Conservation (phyloP, 108 stramenopile species). For the Ochromonas danica region DNA sequence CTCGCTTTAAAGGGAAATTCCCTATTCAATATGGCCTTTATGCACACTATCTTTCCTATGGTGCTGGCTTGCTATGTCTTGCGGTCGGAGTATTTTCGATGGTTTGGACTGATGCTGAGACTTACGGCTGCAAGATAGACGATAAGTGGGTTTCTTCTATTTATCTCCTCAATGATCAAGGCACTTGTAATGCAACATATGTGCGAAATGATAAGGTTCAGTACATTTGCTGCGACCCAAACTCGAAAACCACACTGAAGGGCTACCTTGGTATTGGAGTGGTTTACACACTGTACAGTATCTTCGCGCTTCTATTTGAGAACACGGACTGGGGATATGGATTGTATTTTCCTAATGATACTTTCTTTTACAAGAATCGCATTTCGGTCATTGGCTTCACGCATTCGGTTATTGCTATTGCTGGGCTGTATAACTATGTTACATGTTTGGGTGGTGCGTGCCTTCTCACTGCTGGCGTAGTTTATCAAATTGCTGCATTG, state of each 20-base stretch:
- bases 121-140: conserved; percentile 29
- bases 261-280: not conserved
- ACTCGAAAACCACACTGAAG: not conserved
- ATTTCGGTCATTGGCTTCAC: conserved; percentile 33
- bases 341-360: conserved; percentile 38
- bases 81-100: conserved; percentile 29
- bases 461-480: conserved; percentile 31
- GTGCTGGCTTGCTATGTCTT: not conserved
- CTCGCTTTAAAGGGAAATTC: not conserved
- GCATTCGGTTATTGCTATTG: conserved; percentile 32
- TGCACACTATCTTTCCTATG: conserved; percentile 44
- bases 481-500: conserved; percentile 21
- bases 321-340: conserved; percentile 12
- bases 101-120: conserved; percentile 9
- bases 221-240: conserved; percentile 35
- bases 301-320: not conserved
- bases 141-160: conserved; percentile 9
- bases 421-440: conserved; percentile 24
- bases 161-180: not conserved
- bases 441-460: conserved; percentile 33
- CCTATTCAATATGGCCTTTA: conserved; percentile 41
- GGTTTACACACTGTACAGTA: conserved; percentile 8
- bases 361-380: not conserved
- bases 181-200: not conserved
- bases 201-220: not conserved